Base-by-base conservation (phyloP, 352 stramenopile species). In the Pythium coloratum region DNA sequence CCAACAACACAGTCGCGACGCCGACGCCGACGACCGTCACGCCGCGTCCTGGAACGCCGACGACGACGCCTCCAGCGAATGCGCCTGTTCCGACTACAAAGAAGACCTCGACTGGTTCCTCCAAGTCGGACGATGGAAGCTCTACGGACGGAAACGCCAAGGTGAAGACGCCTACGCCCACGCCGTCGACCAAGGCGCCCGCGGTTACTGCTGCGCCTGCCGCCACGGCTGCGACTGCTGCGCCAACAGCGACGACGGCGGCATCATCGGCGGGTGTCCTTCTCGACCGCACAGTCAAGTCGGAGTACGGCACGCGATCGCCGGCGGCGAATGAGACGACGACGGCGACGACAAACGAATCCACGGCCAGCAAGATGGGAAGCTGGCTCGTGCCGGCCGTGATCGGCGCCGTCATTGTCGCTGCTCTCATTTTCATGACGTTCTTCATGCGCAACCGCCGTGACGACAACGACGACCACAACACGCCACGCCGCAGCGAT, bases 381-480 rank as follows among this genome's bases (percentile, higher is more conserved):
- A 69, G 74, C 1, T 91, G 81, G 80, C 70, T 91, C 53, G 81
- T 88, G 57, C 82, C 82, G 0, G 68, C 80, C 16, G 71, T 91
- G 18, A 82, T 91, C 36, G 82, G 76, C 16, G 74, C 76, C 2
- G 78, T 89, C 3, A 75, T 91, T 46, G 70, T 91, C 50, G 51
- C 76, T 4, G 80, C 79, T 6, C 61, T 91, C 30, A 42, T 86
- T 4, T 67, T 91, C 61, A 84, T 91, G 54, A 82, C 76, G 32
- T 88, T 84, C 72, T 91, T 84, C 71, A 79, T 91, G 62, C 78
- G 77, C 34, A 78, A 67, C 20, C 76, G 71, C 44, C 76, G 76
- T 59, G 54, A 62, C 16, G 73, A 86, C 30, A 74, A 82, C 38
- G 75, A 82, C 42, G 78, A 86, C 30, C 75, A 89, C 28, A 51